Percentiles rank a stretch among this genome's conserved stretches.
Evolutionary conservation across 345 rosid species (phyloP).

Genomic region (Erysimum cheiranthoides): DNA sequence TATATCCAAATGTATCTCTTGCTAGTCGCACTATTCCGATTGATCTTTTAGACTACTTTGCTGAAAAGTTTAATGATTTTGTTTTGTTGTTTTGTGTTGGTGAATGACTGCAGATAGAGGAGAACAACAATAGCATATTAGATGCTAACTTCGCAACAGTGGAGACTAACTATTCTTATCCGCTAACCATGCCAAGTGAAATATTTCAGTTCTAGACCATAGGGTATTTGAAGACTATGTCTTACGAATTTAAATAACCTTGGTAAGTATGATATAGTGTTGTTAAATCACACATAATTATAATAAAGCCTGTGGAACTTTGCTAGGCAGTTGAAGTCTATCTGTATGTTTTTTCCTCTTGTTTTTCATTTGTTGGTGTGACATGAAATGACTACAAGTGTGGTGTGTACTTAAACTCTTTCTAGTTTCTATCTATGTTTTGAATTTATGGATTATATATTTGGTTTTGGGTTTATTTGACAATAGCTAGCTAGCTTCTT

Average conservation of each 20-base stretch:
- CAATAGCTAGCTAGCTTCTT: not conserved
- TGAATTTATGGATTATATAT: constrained; percentile 32
- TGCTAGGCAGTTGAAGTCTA: constrained; percentile 29
- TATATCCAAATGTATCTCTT: constrained; percentile 14
- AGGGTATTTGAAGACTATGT: constrained; percentile 40
- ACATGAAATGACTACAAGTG: constrained; percentile 36
- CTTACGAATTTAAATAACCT: constrained; percentile 27
- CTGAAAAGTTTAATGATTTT: not conserved
- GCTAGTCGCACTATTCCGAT: not conserved
- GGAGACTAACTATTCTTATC: constrained; percentile 56
- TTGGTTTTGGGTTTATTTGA: constrained; percentile 15
- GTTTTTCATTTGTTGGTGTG: constrained; percentile 33
- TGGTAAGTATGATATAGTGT: constrained; percentile 43
- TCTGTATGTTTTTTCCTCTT: constrained; percentile 26
- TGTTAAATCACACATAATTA: constrained; percentile 39
- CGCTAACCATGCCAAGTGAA: constrained; percentile 67
- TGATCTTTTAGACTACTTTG: constrained; percentile 9
- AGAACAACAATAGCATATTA: constrained; percentile 53
- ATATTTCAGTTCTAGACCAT: constrained; percentile 60
- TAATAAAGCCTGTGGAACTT: constrained; percentile 39
- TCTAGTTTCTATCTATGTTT: constrained; percentile 27
- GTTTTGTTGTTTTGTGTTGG: constrained; percentile 23
- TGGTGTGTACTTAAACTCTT: constrained; percentile 27
- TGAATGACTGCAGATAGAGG: constrained; percentile 64
- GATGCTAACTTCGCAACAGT: constrained; percentile 53